Evolutionary conservation across 805 yeast genomes (phyloP).

Genomic region (Kodamaea leandrae): DNA sequence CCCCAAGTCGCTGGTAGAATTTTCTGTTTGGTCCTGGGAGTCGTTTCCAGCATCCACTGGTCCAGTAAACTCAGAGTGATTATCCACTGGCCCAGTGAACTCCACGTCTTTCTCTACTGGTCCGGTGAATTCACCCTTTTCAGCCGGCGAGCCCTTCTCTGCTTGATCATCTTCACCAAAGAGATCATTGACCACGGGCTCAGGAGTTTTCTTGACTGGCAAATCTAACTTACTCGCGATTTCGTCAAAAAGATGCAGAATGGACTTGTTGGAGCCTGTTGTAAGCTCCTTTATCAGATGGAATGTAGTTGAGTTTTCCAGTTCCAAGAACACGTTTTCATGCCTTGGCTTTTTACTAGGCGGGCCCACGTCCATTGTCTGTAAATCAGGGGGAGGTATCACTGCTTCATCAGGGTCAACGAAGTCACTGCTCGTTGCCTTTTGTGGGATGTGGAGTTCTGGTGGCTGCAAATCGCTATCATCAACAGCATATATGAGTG

Average conservation of each 20-base stretch:
- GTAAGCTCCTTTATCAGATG: conserved; percentile 27
- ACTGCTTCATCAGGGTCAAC: conserved; percentile 8
- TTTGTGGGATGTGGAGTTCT: conserved; percentile 12
- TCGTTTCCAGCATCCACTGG: background rate
- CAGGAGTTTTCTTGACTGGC: conserved; percentile 2
- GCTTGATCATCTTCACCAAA: conserved; percentile 11
- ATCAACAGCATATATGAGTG: conserved; percentile 24
- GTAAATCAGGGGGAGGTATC: conserved; percentile 8
- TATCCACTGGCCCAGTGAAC: background rate
- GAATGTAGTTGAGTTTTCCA: conserved; percentile 29
- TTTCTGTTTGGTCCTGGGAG: conserved; percentile 15
- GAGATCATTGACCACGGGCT: conserved; percentile 10
- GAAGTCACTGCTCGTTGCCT: background rate
- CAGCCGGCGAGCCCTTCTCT: conserved; percentile 6
- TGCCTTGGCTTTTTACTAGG: conserved; percentile 10
- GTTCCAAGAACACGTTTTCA: conserved; percentile 36
- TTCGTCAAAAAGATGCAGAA: conserved; percentile 34
- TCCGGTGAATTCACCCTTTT: background rate
- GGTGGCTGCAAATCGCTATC: conserved; percentile 34
- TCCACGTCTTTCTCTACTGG: background rate
- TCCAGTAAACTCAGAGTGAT: background rate
- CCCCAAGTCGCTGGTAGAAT: conserved; percentile 24
- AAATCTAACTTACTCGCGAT: conserved; percentile 16
- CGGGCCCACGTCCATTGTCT: conserved; percentile 8
- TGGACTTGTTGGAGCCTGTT: conserved; percentile 21